Conservation (phyloP, 2,329 filamentous ascomycete genomes). For the Neonectria punicea region DNA sequence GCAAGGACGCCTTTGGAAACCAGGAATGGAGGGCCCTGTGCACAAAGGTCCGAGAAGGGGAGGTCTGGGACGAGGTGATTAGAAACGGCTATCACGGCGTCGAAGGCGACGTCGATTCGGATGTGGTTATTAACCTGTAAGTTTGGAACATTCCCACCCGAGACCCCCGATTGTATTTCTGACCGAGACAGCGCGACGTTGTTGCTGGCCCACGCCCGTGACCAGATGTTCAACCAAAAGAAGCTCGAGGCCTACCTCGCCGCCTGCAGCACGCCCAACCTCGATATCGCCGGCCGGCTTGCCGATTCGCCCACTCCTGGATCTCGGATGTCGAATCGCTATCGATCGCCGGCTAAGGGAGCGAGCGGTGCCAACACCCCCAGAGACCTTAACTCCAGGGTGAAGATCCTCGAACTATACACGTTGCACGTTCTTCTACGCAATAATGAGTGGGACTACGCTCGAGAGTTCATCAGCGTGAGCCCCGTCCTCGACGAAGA, state of each 20-base stretch:
- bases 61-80: conserved; percentile 95
- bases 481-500: conserved; percentile 93
- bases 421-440: conserved; percentile 93
- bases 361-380: conserved; percentile 81
- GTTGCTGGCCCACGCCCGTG: conserved; percentile 86
- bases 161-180: conserved; percentile 23
- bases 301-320: conserved; percentile 55
- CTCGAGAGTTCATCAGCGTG: conserved; percentile 87
- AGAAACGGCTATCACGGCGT: conserved; percentile 86
- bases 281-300: conserved; percentile 76
- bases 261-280: conserved; percentile 75
- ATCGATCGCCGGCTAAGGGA: conserved; percentile 59
- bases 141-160: conserved; percentile 44
- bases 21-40: conserved; percentile 87
- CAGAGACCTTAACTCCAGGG: conserved; percentile 82
- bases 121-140: conserved; percentile 91
- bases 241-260: conserved; percentile 90
- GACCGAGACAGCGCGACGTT: conserved; percentile 77
- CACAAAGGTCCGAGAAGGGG: conserved; percentile 85
- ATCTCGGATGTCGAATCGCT: conserved; percentile 49
- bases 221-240: conserved; percentile 86
- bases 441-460: conserved; percentile 97
- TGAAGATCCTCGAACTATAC: conserved; percentile 95
- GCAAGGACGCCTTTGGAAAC: conserved; percentile 86
- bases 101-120: conserved; percentile 91